phyloP scores from a whole-genome alignment of 2,329 filamentous ascomycete species.

The Myriosclerotinia curreyana region DNA sequence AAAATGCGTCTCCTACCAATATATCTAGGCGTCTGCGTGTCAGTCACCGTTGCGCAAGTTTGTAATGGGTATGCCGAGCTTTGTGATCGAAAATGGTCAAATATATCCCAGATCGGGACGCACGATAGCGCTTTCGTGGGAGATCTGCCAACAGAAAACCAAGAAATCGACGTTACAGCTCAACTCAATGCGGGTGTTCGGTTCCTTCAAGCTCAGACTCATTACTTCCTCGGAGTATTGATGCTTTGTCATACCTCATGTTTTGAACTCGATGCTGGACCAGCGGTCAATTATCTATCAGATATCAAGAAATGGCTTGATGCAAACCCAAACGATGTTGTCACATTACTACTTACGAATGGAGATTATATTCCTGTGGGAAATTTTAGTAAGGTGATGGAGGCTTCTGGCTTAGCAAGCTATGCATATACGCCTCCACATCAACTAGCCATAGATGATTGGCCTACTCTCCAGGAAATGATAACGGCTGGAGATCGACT shows the following conservation, averaged over 20 bases:
- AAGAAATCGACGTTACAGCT: conserved; percentile 54
- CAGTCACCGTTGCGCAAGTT: conserved; percentile 6
- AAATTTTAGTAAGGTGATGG: conserved; percentile 47
- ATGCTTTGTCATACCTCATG: conserved; percentile 36
- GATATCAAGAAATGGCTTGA: conserved; percentile 60
- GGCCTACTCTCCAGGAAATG: conserved; percentile 69
- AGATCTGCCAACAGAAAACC: conserved; percentile 46
- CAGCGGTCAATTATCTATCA: conserved; percentile 52
- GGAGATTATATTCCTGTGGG: conserved; percentile 54
- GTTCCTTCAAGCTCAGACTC: conserved; percentile 59
- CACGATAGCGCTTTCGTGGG: conserved; percentile 54
- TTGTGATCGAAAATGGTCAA: conserved; percentile 69
- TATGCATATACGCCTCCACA: conserved; percentile 36
- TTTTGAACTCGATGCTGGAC: conserved; percentile 48
- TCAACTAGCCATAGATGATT: conserved; percentile 46
- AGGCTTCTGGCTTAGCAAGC: conserved; percentile 28
- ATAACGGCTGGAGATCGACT: conserved; percentile 62
- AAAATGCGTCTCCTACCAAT: conserved; percentile 17
- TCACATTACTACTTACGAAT: conserved; percentile 65
- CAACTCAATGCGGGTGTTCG: conserved; percentile 63
- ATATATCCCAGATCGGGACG: conserved; percentile 70
- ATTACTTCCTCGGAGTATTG: conserved; percentile 24
- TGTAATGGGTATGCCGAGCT: conserved; percentile 72
- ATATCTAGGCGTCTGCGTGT: not conserved
- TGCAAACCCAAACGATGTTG: conserved; percentile 55